These are phyloP conservation scores for Phyllosticta paracitricarpa DNA, from an alignment of 2,329 filamentous ascomycete genomes.

Conservation along the genomic window DNA sequence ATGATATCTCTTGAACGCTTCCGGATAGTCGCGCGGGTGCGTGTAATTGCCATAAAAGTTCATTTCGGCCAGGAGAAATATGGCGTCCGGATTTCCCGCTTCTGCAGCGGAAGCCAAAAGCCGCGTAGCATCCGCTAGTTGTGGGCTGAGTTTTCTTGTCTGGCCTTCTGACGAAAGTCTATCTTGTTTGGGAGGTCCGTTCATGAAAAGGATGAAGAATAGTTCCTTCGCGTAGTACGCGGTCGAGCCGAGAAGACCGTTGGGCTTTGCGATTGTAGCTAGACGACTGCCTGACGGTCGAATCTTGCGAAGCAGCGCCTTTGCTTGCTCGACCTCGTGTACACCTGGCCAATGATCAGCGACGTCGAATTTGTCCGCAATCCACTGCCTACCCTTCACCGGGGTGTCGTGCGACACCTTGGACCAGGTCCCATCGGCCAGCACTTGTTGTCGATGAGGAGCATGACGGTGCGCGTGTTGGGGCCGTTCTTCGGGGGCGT, in stretches of 20 bases:
- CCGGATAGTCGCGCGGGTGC: conserved; percentile 68
- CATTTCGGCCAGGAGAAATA: conserved; percentile 84
- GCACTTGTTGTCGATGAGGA: neutral
- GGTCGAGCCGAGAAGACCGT: conserved; percentile 47
- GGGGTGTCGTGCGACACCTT: conserved; percentile 1
- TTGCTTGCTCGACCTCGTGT: conserved; percentile 30
- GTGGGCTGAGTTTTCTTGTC: conserved; percentile 37
- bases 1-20: conserved; percentile 73
- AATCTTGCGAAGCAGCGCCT: conserved; percentile 31
- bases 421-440: conserved; percentile 2
- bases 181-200: conserved; percentile 43
- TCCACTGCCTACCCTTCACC: neutral
- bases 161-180: conserved; percentile 28
- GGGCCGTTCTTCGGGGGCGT: conserved; percentile 4
- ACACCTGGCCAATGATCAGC: conserved; percentile 14
- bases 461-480: neutral
- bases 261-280: conserved; percentile 39
- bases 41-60: conserved; percentile 95
- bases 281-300: conserved; percentile 30
- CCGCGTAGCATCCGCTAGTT: conserved; percentile 47
- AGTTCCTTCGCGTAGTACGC: conserved; percentile 53
- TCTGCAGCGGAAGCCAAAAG: conserved; percentile 50
- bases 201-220: conserved; percentile 56
- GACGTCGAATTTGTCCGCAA: neutral
- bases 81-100: conserved; percentile 62